Conservation (phyloP, 73 alveolate species). For the Blepharisma japonicum region DNA sequence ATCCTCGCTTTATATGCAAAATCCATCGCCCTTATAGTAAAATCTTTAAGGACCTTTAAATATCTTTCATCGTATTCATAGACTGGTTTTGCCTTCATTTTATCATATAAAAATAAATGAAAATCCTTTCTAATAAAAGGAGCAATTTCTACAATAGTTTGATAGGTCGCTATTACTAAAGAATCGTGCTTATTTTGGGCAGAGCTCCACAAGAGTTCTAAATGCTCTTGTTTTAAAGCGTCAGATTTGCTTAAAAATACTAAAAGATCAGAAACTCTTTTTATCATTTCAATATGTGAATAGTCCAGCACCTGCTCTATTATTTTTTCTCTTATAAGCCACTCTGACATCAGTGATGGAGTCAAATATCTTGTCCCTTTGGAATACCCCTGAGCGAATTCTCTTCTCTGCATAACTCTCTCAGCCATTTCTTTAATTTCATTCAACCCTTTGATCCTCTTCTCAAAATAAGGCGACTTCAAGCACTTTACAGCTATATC, state of each 20-base stretch:
- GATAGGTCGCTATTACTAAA: slow-evolving; percentile 30
- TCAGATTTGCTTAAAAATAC: slow-evolving; percentile 32
- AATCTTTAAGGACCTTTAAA: slow-evolving; percentile 57
- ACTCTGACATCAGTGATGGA: slow-evolving; percentile 21
- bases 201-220: slow-evolving; percentile 38
- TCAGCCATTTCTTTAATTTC: slow-evolving; percentile 60
- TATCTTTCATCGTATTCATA: slow-evolving; percentile 50
- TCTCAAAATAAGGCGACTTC: slow-evolving; percentile 63
- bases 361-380: background rate
- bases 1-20: background rate
- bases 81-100: slow-evolving; percentile 36
- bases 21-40: slow-evolving; percentile 35
- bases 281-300: slow-evolving; percentile 43
- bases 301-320: slow-evolving; percentile 29
- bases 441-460: slow-evolving; percentile 62
- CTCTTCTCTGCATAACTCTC: slow-evolving; percentile 25
- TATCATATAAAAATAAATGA: slow-evolving; percentile 20
- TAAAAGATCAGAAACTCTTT: slow-evolving; percentile 39
- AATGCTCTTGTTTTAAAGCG: slow-evolving; percentile 12
- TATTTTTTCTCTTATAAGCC: slow-evolving; percentile 35
- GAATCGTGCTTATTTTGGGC: slow-evolving; percentile 45
- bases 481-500: slow-evolving; percentile 46
- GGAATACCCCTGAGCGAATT: background rate
- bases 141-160: slow-evolving; percentile 29
- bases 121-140: slow-evolving; percentile 25